A percentile compares a stretch with the other conserved stretches of the same genome.
phyloP scores from a whole-genome alignment of 2,329 filamentous ascomycete genomes.

The Rhynchosporium secalis region DNA sequence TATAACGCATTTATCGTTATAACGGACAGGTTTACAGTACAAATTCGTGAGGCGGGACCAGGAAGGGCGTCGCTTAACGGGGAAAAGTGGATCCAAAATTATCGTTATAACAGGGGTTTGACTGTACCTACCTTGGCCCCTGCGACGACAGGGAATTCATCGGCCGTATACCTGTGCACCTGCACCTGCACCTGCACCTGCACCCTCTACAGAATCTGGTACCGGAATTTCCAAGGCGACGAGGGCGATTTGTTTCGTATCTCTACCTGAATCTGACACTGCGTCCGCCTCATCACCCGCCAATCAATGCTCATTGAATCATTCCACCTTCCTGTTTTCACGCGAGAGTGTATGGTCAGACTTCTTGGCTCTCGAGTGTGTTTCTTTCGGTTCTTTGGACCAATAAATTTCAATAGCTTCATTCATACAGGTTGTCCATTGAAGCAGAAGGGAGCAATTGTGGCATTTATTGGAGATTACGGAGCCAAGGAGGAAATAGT shows the following conservation, averaged over 20 bases:
- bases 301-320: not conserved
- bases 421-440: not conserved
- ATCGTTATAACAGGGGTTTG: no score
- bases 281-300: not conserved
- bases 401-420: not conserved
- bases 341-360: not conserved
- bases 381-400: not conserved
- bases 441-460: no score
- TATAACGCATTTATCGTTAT: no score
- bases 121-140: no score
- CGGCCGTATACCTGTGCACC: no score
- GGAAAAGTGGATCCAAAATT: no score
- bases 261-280: not conserved
- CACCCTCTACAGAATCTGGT: not conserved
- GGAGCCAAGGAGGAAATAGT: not conserved
- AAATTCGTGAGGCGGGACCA: no score
- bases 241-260: not conserved
- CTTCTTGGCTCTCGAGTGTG: not conserved
- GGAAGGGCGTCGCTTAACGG: no score
- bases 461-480: not conserved
- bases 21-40: no score
- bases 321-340: conserved; percentile 2
- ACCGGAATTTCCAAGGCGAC: not conserved
- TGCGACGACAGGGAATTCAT: no score
- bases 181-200: no score